phyloP scores from a whole-genome alignment of 73 alveolate species.

The Paraurostyla sp. region DNA sequence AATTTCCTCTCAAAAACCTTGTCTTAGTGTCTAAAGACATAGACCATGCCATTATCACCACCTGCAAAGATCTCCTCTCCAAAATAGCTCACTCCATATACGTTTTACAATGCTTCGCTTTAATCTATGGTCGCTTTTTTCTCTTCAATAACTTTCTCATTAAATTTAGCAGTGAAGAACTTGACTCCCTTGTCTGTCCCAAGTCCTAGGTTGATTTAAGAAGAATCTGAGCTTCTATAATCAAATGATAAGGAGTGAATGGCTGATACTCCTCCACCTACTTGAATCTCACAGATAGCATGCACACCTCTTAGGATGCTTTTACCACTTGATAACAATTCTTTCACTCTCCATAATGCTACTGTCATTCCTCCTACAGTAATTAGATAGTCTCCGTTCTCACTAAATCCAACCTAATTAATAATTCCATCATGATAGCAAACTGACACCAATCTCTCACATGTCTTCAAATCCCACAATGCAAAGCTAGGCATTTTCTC shows the following conservation, averaged over 20 bases:
- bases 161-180: slow-evolving; percentile 16
- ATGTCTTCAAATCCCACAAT: slow-evolving; percentile 6
- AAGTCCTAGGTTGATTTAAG: slow-evolving; percentile 1
- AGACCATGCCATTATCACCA: slow-evolving; percentile 32
- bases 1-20: slow-evolving; percentile 18
- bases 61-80: slow-evolving; percentile 47
- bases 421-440: slow-evolving; percentile 13
- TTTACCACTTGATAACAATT: not conserved
- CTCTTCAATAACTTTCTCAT: slow-evolving; percentile 31
- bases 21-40: not conserved
- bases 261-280: not conserved
- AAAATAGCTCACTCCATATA: not conserved
- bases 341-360: slow-evolving; percentile 52
- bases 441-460: not conserved
- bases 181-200: slow-evolving; percentile 38
- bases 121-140: slow-evolving; percentile 6
- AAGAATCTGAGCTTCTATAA: slow-evolving; percentile 24
- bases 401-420: not conserved
- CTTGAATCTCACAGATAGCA: not conserved
- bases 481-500: not conserved
- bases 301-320: not conserved
- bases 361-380: slow-evolving; percentile 31
- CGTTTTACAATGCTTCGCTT: not conserved
- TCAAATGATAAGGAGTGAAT: slow-evolving; percentile 19
- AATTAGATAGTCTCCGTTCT: slow-evolving; percentile 29